phyloP scores from a whole-genome alignment of 495 filamentous ascomycete genomes.

The Aspergillus conjunctus region DNA sequence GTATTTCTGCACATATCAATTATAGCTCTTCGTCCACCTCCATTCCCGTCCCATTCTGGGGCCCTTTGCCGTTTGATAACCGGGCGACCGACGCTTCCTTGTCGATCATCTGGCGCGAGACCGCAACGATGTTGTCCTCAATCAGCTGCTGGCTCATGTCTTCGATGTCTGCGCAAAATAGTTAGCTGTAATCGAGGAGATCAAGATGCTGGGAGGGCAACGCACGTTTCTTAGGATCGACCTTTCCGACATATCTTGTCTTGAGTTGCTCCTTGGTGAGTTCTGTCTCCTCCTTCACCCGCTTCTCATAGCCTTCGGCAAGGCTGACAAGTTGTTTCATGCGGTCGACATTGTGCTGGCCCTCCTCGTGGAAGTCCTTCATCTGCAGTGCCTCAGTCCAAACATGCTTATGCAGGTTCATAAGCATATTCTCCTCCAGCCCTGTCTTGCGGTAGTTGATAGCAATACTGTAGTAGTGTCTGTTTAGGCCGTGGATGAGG shows the following conservation, averaged over 20 bases:
- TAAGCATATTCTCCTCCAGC: slow-evolving; percentile 98
- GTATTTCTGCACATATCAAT: slow-evolving; percentile 20
- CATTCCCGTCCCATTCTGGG: slow-evolving; percentile 57
- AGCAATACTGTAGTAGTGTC: slow-evolving; percentile 98
- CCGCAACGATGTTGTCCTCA: slow-evolving; percentile 97
- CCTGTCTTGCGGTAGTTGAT: slow-evolving; percentile 98
- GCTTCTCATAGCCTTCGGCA: slow-evolving; percentile 96
- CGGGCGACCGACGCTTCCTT: slow-evolving; percentile 83
- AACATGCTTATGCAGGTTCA: slow-evolving; percentile 99
- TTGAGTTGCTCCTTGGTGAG: slow-evolving; percentile 96
- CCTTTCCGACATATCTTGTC: slow-evolving; percentile 97
- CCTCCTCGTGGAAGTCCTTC: slow-evolving; percentile 91
- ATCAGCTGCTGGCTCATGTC: slow-evolving; percentile 94
- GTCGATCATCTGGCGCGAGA: slow-evolving; percentile 97
- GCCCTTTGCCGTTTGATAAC: slow-evolving; percentile 51
- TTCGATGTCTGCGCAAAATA: slow-evolving; percentile 66
- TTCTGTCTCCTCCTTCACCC: slow-evolving; percentile 97
- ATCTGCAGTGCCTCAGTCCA: slow-evolving; percentile 98
- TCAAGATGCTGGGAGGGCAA: slow-evolving; percentile 11
- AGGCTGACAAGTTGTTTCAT: slow-evolving; percentile 85
- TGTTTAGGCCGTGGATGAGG: slow-evolving; percentile 96
- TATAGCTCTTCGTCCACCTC: slow-evolving; percentile 63
- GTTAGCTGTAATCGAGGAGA: slow-evolving; percentile 16
- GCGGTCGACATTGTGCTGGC: slow-evolving; percentile 76
- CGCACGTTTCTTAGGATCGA: slow-evolving; percentile 96